Conservation (phyloP, 139 green algal genomes). For the Marvania coccoides region DNA sequence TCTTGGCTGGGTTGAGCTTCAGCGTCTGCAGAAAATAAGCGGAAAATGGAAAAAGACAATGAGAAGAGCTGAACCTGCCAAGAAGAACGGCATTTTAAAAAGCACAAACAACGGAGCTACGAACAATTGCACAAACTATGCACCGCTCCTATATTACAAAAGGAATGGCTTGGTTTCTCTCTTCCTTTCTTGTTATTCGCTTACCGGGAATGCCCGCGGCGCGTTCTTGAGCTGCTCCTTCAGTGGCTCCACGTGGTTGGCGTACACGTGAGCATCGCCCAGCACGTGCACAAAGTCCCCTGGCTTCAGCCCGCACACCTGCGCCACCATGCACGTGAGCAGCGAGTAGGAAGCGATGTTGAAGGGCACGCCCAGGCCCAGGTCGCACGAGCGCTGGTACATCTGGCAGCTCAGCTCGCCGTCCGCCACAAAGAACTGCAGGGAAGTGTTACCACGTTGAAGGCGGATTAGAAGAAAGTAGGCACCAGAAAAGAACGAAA, state of each 20-base stretch:
- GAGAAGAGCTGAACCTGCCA: too few relatives aligned
- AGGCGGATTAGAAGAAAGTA: background rate
- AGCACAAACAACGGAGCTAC: too few relatives aligned
- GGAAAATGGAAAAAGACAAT: constrained; percentile 3
- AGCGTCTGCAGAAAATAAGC: constrained; percentile 43
- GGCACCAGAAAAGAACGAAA: background rate
- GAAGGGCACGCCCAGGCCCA: constrained; percentile 98
- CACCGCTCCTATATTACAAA: too few relatives aligned
- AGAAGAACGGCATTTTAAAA: too few relatives aligned
- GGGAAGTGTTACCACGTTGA: too few relatives aligned
- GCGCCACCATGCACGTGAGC: constrained; percentile 89
- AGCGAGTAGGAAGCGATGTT: constrained; percentile 98
- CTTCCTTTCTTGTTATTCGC: too few relatives aligned
- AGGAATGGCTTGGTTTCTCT: too few relatives aligned
- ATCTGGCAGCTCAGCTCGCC: constrained; percentile 97
- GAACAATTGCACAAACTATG: too few relatives aligned
- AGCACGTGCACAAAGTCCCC: constrained; percentile 95
- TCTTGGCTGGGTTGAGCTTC: constrained; percentile 77
- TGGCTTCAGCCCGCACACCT: constrained; percentile 77
- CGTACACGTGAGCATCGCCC: constrained; percentile 96
- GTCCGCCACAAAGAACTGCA: constrained; percentile 95
- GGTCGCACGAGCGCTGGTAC: constrained; percentile 96
- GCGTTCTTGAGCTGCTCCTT: constrained; percentile 83
- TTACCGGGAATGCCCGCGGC: constrained; percentile 72
- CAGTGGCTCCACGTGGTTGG: constrained; percentile 95